Percentiles rank a stretch among this genome's conserved stretches.
phyloP scores from a whole-genome alignment of 73 alveolate genomes.

The Paramecium tetraurelia region DNA sequence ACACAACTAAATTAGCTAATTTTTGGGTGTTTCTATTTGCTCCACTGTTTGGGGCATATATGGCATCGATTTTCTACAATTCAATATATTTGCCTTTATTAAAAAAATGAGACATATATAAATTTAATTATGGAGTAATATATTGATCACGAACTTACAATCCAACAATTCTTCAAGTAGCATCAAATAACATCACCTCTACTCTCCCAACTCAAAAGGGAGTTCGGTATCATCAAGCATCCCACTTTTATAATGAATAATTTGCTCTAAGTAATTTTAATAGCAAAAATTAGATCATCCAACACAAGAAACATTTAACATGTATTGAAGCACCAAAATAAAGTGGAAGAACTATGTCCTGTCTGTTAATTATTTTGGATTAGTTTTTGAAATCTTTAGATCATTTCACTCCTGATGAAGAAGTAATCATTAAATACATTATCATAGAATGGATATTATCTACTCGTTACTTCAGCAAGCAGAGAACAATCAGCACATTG shows the following conservation, averaged over 20 bases:
- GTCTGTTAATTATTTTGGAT: not conserved
- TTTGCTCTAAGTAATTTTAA: not conserved
- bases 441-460: not conserved
- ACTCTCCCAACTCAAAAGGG: not conserved
- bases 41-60: constrained; percentile 23
- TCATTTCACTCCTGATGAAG: not conserved
- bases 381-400: not conserved
- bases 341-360: constrained; percentile 28
- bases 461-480: not conserved
- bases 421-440: not conserved
- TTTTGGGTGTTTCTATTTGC: constrained; percentile 43
- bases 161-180: not conserved
- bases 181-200: not conserved
- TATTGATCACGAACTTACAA: not conserved
- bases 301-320: constrained; percentile 27
- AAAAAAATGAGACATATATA: not conserved
- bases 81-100: constrained; percentile 21
- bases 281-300: not conserved
- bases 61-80: constrained; percentile 4
- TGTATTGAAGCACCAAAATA: constrained; percentile 18
- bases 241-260: constrained; percentile 14
- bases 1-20: constrained; percentile 21
- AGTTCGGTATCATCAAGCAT: not conserved
- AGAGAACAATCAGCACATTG: constrained; percentile 11
- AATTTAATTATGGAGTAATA: constrained; percentile 52